Conservation (phyloP, 768 basidiomycete genomes). For the Suillus fuscotomentosus region DNA sequence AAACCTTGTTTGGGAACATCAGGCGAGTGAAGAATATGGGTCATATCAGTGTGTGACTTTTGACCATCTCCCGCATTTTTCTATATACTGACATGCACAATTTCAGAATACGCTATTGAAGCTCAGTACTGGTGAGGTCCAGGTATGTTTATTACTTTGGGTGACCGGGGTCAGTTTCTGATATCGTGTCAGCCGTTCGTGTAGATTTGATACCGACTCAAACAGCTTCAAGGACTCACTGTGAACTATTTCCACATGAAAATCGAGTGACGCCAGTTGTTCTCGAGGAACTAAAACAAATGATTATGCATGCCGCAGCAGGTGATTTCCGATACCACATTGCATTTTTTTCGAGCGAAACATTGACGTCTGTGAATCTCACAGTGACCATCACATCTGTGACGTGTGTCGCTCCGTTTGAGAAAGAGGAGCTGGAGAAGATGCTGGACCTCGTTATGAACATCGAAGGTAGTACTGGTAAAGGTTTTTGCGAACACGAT, state of each 20-base stretch:
- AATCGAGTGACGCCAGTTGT: neutral
- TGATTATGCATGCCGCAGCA: conserved; percentile 9
- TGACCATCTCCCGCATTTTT: neutral
- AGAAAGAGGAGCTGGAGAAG: conserved; percentile 32
- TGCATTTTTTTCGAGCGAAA: conserved; percentile 1
- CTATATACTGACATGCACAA: neutral
- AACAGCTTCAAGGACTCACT: conserved; percentile 2
- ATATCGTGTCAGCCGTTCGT: neutral
- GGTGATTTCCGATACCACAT: conserved; percentile 19
- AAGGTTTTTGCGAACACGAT: neutral
- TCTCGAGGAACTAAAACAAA: neutral
- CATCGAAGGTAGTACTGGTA: conserved; percentile 30
- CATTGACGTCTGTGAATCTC: neutral
- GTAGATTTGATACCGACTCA: neutral
- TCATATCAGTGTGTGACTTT: conserved; percentile 38
- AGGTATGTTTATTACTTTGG: neutral
- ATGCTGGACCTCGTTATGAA: conserved; percentile 31
- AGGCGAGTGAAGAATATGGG: conserved; percentile 35
- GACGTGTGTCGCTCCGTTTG: conserved; percentile 38
- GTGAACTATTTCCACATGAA: conserved; percentile 2
- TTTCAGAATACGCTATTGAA: conserved; percentile 19
- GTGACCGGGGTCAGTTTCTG: neutral
- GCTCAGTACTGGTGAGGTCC: conserved; percentile 20
- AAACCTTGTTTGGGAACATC: conserved; percentile 31
- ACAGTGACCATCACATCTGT: conserved; percentile 38